Base-by-base conservation (phyloP, 1,284 basidiomycete genomes). In the Ustilago vetiveriae region DNA sequence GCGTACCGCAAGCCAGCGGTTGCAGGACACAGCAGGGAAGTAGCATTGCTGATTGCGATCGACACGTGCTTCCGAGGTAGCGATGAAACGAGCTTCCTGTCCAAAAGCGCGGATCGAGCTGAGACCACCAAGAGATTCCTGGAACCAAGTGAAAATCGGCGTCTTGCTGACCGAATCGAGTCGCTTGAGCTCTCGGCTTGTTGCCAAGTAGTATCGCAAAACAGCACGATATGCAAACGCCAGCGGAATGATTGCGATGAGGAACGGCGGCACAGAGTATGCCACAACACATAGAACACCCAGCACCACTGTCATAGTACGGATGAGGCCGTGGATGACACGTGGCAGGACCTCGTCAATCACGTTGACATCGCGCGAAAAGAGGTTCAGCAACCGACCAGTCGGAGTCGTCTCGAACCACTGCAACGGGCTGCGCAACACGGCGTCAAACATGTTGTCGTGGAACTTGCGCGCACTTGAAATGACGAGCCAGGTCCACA, bases 321-420 rank as follows among this genome's bases (percentile, higher is more conserved):
- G 69, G 45, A 78, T 68, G 19, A 76, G 44, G 13, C 70, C 70
- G 47, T 80, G 74, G 26, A 81, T 72, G 24, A 80, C 77, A 10
- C 79, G 71, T 3, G 79, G 79, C 36, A 81, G 68, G 53, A 74
- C 73, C 67, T 83, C 83, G 67, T 97, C 94, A 38, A 94, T 88
- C 30, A 95, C 92, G 77, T 94, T 94, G 39, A 91, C 88, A 79
- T 98, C 95, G 6, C 93, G 88, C 14, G 92, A 92, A 83, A 98
- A 98, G 30, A 96, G 83, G 80, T 94, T 94, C 41, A 81, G 69
- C 52, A 94, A 80, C 39, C 92, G 88, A 9, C 90, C 91, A 38
- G 40, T 77, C 19, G 79, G 74, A 24, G 74, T 78, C 13, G 70
- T 74, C 62, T 81, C 79, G 58, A 81, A 81, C 78, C 78, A 81